Evolutionary conservation across 2,329 filamentous ascomycete genomes (phyloP).

Genomic region (Stylonectria norvegica): DNA sequence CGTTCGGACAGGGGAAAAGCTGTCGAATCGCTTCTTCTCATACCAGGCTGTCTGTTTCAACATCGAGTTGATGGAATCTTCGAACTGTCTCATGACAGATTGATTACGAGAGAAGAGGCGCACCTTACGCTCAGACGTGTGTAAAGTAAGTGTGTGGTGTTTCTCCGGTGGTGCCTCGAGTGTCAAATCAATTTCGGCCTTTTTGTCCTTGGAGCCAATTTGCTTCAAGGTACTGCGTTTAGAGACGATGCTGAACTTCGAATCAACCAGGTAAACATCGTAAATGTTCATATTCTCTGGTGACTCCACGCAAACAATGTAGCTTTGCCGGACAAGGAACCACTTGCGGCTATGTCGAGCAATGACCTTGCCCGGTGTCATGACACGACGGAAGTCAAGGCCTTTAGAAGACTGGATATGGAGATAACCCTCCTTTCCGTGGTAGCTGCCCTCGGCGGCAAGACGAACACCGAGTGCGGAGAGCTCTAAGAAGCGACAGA

Average conservation of each 20-base stretch:
- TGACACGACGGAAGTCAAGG: slow-evolving; percentile 76
- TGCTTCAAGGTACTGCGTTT: slow-evolving; percentile 59
- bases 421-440: slow-evolving; percentile 93
- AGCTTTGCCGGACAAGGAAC: slow-evolving; percentile 97
- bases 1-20: slow-evolving; percentile 84
- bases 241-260: slow-evolving; percentile 77
- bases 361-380: slow-evolving; percentile 75
- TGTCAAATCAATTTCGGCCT: slow-evolving; percentile 41
- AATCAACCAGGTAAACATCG: slow-evolving; percentile 95
- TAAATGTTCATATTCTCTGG: slow-evolving; percentile 99
- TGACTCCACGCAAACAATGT: slow-evolving; percentile 96
- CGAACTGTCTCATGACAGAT: slow-evolving; percentile 83
- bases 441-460: slow-evolving; percentile 92
- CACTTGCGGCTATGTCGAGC: slow-evolving; percentile 87
- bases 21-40: slow-evolving; percentile 79
- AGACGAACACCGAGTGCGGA: slow-evolving; percentile 91
- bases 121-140: slow-evolving; percentile 87
- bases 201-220: slow-evolving; percentile 58
- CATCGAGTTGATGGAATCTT: slow-evolving; percentile 90
- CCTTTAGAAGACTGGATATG: slow-evolving; percentile 90
- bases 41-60: slow-evolving; percentile 78
- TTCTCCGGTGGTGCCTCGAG: slow-evolving; percentile 43
- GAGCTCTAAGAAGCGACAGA: slow-evolving; percentile 93
- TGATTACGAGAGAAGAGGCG: slow-evolving; percentile 90
- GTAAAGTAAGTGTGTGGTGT: slow-evolving; percentile 83